These are phyloP conservation scores for Blastobotrys aristatus DNA, from an alignment of 1,139 yeast species.

Conservation along the genomic window DNA sequence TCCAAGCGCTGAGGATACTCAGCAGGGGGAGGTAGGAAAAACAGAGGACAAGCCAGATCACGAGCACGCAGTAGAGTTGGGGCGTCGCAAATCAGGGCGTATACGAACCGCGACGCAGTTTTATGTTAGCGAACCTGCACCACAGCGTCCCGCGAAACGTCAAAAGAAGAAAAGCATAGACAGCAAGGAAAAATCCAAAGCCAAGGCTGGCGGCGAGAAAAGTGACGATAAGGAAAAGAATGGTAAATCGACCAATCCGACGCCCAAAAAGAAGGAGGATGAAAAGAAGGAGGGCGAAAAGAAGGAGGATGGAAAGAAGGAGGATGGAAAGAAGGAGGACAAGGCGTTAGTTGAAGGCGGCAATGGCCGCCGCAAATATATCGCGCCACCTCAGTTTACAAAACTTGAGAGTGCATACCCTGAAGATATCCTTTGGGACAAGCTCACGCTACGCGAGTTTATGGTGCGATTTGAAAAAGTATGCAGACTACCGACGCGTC, in stretches of 20 bases:
- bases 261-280: neutral
- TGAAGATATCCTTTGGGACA: conserved; percentile 25
- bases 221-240: neutral
- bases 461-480: conserved; percentile 29
- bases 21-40: too few species aligned
- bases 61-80: conserved; percentile 5
- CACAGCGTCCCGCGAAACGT: conserved; percentile 10
- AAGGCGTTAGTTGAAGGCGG: neutral
- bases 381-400: conserved; percentile 26
- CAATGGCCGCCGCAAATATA: conserved; percentile 12
- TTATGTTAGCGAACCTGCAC: conserved; percentile 22
- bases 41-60: too few species aligned
- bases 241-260: neutral
- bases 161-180: conserved; percentile 7
- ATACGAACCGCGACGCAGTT: conserved; percentile 22
- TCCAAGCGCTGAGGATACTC: too few species aligned
- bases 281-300: conserved; percentile 2
- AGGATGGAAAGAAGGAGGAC: conserved; percentile 5
- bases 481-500: conserved; percentile 34
- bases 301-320: conserved; percentile 2
- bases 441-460: conserved; percentile 28
- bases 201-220: neutral
- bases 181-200: neutral
- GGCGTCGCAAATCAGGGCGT: conserved; percentile 19
- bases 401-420: conserved; percentile 25